Evolutionary conservation across 768 basidiomycete genomes (phyloP).

Genomic region (Pleurotus eryngii): DNA sequence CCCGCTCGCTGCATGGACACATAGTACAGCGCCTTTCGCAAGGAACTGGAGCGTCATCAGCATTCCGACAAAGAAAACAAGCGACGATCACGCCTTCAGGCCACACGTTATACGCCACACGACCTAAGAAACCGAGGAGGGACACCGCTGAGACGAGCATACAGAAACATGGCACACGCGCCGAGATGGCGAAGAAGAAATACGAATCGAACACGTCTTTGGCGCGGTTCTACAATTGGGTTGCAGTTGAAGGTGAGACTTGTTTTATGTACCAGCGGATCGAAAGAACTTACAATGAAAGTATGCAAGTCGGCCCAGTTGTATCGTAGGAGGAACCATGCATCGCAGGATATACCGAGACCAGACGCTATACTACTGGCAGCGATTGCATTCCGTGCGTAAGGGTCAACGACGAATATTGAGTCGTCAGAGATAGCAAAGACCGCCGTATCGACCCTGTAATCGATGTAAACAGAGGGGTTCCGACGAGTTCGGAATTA

Average conservation of each 20-base stretch:
- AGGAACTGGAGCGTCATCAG: slow-evolving; percentile 66
- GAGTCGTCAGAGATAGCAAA: slow-evolving; percentile 58
- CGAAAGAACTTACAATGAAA: slow-evolving; percentile 45
- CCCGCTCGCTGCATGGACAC: not conserved
- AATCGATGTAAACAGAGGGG: not conserved
- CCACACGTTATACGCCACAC: slow-evolving; percentile 64
- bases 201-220: slow-evolving; percentile 57
- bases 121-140: slow-evolving; percentile 56
- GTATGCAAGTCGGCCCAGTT: slow-evolving; percentile 46
- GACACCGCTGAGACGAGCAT: slow-evolving; percentile 54
- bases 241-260: not conserved
- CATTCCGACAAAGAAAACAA: slow-evolving; percentile 55
- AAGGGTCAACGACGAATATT: slow-evolving; percentile 43
- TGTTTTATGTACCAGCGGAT: not conserved
- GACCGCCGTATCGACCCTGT: slow-evolving; percentile 50
- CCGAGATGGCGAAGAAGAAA: slow-evolving; percentile 66
- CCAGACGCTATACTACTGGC: slow-evolving; percentile 59
- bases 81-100: slow-evolving; percentile 58
- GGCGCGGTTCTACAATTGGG: slow-evolving; percentile 37
- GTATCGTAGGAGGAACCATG: slow-evolving; percentile 67
- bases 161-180: slow-evolving; percentile 61
- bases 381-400: slow-evolving; percentile 51
- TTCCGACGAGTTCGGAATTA: not conserved
- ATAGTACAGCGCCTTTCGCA: slow-evolving; percentile 40
- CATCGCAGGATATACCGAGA: slow-evolving; percentile 58